Evolutionary conservation across 2,329 filamentous ascomycete species (phyloP).

Genomic region (Nemania sp.): DNA sequence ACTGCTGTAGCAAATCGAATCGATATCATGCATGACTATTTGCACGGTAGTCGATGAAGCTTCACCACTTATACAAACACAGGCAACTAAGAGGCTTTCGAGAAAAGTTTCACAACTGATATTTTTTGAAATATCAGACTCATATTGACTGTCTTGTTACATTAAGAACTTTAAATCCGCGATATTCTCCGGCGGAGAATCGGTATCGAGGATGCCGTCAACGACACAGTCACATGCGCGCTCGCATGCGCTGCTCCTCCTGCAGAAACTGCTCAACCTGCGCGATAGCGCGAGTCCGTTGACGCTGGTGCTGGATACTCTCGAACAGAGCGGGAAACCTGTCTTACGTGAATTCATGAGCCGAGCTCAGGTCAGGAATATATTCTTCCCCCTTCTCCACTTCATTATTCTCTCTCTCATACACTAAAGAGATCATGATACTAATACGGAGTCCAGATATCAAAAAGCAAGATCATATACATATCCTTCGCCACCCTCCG

Average conservation of each 20-base stretch:
- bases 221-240: constrained; percentile 67
- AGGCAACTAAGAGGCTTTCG: no score
- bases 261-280: constrained; percentile 79
- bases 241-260: constrained; percentile 81
- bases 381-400: background rate
- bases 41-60: constrained; percentile 10
- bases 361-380: constrained; percentile 66
- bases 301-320: constrained; percentile 80
- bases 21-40: background rate
- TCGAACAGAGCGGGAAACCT: constrained; percentile 77
- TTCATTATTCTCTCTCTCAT: background rate
- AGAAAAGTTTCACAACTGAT: no score
- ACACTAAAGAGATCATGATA: background rate
- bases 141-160: no score
- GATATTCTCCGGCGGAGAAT: background rate
- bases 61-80: constrained; percentile 14
- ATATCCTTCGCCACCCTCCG: constrained; percentile 76
- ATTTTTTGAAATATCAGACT: no score
- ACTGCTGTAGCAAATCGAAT: constrained; percentile 24
- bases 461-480: constrained; percentile 72
- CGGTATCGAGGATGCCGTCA: constrained; percentile 56
- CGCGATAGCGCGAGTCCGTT: constrained; percentile 82
- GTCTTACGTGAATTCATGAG: constrained; percentile 73
- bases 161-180: no score
- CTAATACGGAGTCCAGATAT: constrained; percentile 47